Base-by-base conservation (phyloP, 495 filamentous ascomycete genomes). In the Hypoxylon rickii region DNA sequence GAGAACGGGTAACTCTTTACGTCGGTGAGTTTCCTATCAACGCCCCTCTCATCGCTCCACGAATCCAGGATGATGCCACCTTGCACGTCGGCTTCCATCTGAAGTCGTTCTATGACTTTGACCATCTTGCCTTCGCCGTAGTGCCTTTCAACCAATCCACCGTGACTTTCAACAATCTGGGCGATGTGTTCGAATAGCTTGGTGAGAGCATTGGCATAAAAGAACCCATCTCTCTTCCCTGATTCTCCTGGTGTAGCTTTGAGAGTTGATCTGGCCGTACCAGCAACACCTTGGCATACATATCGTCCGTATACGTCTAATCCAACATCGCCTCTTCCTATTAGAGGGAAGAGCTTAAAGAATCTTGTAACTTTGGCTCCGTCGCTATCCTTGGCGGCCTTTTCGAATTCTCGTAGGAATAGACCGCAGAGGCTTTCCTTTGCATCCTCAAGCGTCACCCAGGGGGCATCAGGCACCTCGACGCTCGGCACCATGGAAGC, bases 181-280 rank as follows among this genome's bases (percentile, higher is more conserved):
- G 95, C 94, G 59, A 98, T 93, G 73, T 98, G 93, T 69, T 97
- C 94, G 71, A 98, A 97, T 32, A 98, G 68, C 67, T 89, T 90
- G 3, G 92, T 96, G 47, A 98, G 75, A 0, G 88, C 87, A 72
- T 88, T 95, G 19, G 89, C 92, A 70, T 96, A 97, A 76, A 96
- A 96, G 71, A 93, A 89, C 10, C 89, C 77, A 61, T 89, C 86
- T 36, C 79, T 79, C 20, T 73, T 77, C 12, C 78, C 82, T 20
- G 61, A 55, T 12, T 71, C 72, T 5, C 79, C 76, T 22, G 76
- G 76, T 0, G 77, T 73, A 53, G 80, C 75, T 67, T 88, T 92
- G 52, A 98, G 76, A 64, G 88, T 92, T 40, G 83, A 79, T 38
- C 94, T 84, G 22, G 95, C 94, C 49, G 86, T 81, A 29, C 83